A percentile compares a stretch with the other conserved stretches of the same genome.
Conservation (phyloP, 495 filamentous ascomycete genomes). For the Oidiodendron maius region DNA sequence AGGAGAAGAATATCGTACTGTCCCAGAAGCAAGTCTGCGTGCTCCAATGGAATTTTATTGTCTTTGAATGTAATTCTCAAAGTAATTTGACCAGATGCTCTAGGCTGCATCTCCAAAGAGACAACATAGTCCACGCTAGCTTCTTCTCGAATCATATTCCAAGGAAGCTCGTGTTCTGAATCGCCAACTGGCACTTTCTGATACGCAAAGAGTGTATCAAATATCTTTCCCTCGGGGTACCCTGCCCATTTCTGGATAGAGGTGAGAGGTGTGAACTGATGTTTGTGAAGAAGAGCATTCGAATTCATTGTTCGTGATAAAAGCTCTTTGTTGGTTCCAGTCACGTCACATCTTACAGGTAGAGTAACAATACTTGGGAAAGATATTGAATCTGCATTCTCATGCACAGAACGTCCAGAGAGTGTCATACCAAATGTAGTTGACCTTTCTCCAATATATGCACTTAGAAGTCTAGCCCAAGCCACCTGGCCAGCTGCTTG, state of each 20-base stretch:
- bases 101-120: constrained; percentile 66
- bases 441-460: constrained; percentile 62
- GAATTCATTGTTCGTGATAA: constrained; percentile 50
- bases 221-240: constrained; percentile 50
- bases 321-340: constrained; percentile 45
- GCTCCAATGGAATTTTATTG: constrained; percentile 53
- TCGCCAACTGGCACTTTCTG: constrained; percentile 46
- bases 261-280: constrained; percentile 64
- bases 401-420: constrained; percentile 54
- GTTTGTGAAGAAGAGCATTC: constrained; percentile 53
- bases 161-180: constrained; percentile 21
- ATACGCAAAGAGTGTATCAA: constrained; percentile 76
- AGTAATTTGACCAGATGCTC: constrained; percentile 33
- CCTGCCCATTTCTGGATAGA: constrained; percentile 64
- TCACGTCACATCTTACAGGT: constrained; percentile 51
- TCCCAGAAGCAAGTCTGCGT: constrained; percentile 52
- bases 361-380: constrained; percentile 75
- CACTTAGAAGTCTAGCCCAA: constrained; percentile 64
- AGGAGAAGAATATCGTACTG: constrained; percentile 54
- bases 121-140: constrained; percentile 53
- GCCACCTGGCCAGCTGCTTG: constrained; percentile 68
- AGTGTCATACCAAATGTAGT: constrained; percentile 70
- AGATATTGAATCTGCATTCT: constrained; percentile 41
- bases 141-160: constrained; percentile 47
- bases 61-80: constrained; percentile 57